Conservation (phyloP, 2,329 filamentous ascomycete genomes). For the Aspergillus brasiliensis region DNA sequence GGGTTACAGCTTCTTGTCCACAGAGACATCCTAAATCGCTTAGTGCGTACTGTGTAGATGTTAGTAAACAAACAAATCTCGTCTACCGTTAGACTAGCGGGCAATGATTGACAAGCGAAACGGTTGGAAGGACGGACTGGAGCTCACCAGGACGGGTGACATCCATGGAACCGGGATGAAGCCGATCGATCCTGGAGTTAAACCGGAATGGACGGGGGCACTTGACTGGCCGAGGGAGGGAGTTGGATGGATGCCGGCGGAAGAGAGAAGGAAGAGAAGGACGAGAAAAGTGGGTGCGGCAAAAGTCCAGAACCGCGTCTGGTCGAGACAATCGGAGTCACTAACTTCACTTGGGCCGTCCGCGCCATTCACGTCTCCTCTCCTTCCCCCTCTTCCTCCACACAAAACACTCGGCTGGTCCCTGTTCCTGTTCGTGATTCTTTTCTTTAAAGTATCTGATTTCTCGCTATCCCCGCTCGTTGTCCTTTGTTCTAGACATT, state of each 20-base stretch:
- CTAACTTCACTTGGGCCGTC: background rate
- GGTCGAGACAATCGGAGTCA: background rate
- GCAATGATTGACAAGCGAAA: background rate
- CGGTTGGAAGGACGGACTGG: background rate
- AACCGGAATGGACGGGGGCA: background rate
- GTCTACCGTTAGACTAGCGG: background rate
- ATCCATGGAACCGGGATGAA: constrained; percentile 14
- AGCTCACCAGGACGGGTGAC: constrained; percentile 2
- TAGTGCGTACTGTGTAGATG: background rate
- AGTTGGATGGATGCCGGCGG: background rate
- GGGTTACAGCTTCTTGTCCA: background rate
- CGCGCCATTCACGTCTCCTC: background rate
- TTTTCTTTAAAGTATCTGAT: constrained; percentile 1
- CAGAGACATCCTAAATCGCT: background rate
- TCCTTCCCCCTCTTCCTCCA: background rate
- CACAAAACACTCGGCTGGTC: background rate
- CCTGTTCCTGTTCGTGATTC: background rate
- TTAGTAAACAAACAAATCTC: background rate
- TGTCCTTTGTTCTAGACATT: constrained; percentile 7
- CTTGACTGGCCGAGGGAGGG: background rate
- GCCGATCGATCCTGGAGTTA: constrained; percentile 11
- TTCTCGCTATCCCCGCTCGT: background rate
- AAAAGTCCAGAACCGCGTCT: background rate
- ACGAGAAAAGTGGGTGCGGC: constrained; percentile 1
- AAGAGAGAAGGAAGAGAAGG: no score